A percentile compares a stretch with the other conserved stretches of the same genome.
Conservation (phyloP, 1,284 basidiomycete genomes). For the Neonothopanus nambi region DNA sequence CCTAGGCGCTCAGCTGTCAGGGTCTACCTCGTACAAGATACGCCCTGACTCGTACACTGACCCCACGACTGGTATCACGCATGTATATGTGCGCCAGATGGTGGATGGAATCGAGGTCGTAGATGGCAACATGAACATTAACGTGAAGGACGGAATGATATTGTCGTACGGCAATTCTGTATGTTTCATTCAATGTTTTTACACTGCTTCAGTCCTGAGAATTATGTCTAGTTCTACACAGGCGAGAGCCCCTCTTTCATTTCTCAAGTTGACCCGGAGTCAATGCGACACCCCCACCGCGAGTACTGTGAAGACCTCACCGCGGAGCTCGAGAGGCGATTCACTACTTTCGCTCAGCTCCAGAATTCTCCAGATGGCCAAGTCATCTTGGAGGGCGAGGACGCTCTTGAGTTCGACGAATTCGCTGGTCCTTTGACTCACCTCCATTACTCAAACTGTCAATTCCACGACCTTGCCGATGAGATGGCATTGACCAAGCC, state of each 20-base stretch:
- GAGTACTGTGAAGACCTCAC: conserved; percentile 56
- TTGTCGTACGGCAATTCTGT: conserved; percentile 84
- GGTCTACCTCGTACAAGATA: conserved; percentile 53
- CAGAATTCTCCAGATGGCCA: conserved; percentile 33
- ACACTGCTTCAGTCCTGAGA: conserved; percentile 14
- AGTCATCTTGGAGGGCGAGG: conserved; percentile 34
- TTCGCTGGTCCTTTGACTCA: conserved; percentile 40
- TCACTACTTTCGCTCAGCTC: conserved; percentile 22
- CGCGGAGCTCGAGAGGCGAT: conserved; percentile 36
- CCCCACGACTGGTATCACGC: conserved; percentile 77
- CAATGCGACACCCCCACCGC: conserved; percentile 50
- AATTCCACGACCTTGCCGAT: conserved; percentile 37
- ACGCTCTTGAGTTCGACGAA: conserved; percentile 16
- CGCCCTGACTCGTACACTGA: conserved; percentile 88
- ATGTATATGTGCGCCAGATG: conserved; percentile 82
- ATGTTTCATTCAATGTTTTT: conserved; percentile 31
- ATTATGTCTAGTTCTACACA: conserved; percentile 58
- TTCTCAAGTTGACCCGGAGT: conserved; percentile 34
- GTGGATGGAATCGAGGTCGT: conserved; percentile 83
- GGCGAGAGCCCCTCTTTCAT: conserved; percentile 47
- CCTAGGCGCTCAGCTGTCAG: conserved; percentile 37
- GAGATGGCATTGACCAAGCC: conserved; percentile 21
- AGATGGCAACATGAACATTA: conserved; percentile 89
- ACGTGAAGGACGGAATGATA: conserved; percentile 80
- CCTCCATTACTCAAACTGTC: conserved; percentile 59